Base-by-base conservation (phyloP, 2,329 filamentous ascomycete genomes). In the Trichoderma aggressivum region DNA sequence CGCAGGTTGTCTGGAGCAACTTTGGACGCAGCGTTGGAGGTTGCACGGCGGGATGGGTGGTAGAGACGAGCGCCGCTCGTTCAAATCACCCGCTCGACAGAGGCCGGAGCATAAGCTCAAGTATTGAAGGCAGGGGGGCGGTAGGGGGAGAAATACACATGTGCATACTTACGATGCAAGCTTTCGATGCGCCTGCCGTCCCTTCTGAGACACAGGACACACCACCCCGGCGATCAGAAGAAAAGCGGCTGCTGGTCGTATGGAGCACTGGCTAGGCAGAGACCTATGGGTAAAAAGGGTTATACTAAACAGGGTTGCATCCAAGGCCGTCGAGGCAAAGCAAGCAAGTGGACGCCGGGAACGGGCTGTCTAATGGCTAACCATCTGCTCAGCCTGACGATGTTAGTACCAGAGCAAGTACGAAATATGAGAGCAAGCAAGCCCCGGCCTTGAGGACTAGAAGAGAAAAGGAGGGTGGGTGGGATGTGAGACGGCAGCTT, bases 181-280 rank as follows among this genome's bases (percentile, higher is more conserved):
- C 30, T 61, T 56, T 61, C 36, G 16, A 60, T 60, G 65, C 5
- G 39, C 56, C 56, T 50, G 21, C 56, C 32, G 55, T 68, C 65
- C 56, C 56, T 53, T 69, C 16, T 61, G 56, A 69, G 65, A 69
- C 65, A 66, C 34, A 66, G 56, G 63, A 58, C 47, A 32, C 47
- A 43, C 24, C 50, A 59, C 65, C 39, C 39, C 65, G 63, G 53
- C 43, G 18, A 61, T 26, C 10, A 36, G n/a, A 50, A 28, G 36
- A 36, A 68, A 24, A 68, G 53, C 59, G 65, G 28, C 65, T 60
- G 56, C 26, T 30, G 39, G 14, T 30, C 34, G 64, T 43, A 32
- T 43, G 63, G 28, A 34, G 34, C 21, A 18, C 63, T 28, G 39
- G 21, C 36, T 39, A 58, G 65, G 36, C 18, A 60, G 55, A 53